A percentile compares a stretch with the other conserved stretches of the same genome.
phyloP scores from a whole-genome alignment of 495 filamentous ascomycete species.

The Talaromyces proteolyticus region DNA sequence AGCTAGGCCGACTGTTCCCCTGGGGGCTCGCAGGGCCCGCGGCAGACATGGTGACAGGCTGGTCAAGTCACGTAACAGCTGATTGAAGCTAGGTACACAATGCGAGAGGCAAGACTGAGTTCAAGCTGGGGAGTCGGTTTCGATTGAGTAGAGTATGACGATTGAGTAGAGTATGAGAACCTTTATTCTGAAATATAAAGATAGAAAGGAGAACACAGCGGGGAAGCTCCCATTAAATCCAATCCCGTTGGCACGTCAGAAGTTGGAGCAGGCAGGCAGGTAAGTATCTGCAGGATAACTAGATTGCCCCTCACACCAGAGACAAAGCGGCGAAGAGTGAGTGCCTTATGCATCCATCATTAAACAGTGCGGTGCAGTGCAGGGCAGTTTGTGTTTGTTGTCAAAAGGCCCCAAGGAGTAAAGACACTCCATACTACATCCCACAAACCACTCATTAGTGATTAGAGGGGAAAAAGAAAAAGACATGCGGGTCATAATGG shows the following conservation, averaged over 20 bases:
- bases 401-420: too few species aligned
- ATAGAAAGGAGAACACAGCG: slow-evolving; percentile 3
- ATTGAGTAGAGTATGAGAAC: not conserved
- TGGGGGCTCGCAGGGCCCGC: slow-evolving; percentile 16
- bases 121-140: too few species aligned
- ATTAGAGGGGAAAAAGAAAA: slow-evolving; percentile 18
- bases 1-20: slow-evolving; percentile 22
- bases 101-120: too few species aligned
- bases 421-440: too few species aligned
- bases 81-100: slow-evolving; percentile 4
- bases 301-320: not conserved
- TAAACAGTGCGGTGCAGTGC: too few species aligned
- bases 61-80: too few species aligned
- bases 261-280: not conserved
- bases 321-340: too few species aligned
- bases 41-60: slow-evolving; percentile 30
- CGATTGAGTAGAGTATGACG: slow-evolving; percentile 6
- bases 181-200: not conserved
- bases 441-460: slow-evolving; percentile 31
- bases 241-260: slow-evolving; percentile 2
- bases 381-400: too few species aligned
- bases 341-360: too few species aligned
- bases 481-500: slow-evolving; percentile 40
- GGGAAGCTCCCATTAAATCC: slow-evolving; percentile 4
- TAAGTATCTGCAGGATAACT: not conserved